Base-by-base conservation (phyloP, 2,329 filamentous ascomycete genomes). In the Dactylonectria estremocensis region DNA sequence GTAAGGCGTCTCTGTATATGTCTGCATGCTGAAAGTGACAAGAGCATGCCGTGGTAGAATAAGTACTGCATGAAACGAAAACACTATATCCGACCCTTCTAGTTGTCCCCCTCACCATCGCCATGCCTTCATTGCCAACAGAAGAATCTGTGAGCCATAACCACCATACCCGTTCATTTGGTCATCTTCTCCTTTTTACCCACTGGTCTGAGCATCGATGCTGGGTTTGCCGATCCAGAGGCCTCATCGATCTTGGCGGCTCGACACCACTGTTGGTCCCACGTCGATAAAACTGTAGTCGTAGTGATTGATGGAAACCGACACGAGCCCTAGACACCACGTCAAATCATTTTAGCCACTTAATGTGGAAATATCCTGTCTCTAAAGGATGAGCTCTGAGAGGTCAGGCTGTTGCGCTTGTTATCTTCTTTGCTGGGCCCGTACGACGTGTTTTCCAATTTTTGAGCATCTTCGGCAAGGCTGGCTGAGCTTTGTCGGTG, bases 401-500 rank as follows among this genome's bases (percentile, higher is more conserved):
- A 75, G 13, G 70, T 66, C 37, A 72, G 64, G 52, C 73, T 77
- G 54, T 63, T 75, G 43, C 74, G 72, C 65, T 72, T 73, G 31
- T 59, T 67, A 13, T 71, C 67, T 31, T 76, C 74, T 60, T 74
- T 76, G 8, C 63, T 57, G 7, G 62, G 24, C n/a, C 37, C 70
- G 28, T 43, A 79, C 11, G 73, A 63, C 40, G 54, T 69, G 16
- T 73, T 77, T 49, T 78, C 76, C 10, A 58, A 58, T 50, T 69
- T 74, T 37, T 72, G 69, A 16, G 70, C 72, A 40, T 77, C 76
- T 24, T 76, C 74, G 35, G 65, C 63, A 20, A 76, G 49, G 20
- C 61, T 71, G 24, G 65, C 66, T 13, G 72, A 75, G 66, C 76
- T 80, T 45, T 77, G 74, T n/a, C 77, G 71, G 31, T 77, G 75